Conservation (phyloP, 495 filamentous ascomycete genomes). For the Chaetomium tenue region DNA sequence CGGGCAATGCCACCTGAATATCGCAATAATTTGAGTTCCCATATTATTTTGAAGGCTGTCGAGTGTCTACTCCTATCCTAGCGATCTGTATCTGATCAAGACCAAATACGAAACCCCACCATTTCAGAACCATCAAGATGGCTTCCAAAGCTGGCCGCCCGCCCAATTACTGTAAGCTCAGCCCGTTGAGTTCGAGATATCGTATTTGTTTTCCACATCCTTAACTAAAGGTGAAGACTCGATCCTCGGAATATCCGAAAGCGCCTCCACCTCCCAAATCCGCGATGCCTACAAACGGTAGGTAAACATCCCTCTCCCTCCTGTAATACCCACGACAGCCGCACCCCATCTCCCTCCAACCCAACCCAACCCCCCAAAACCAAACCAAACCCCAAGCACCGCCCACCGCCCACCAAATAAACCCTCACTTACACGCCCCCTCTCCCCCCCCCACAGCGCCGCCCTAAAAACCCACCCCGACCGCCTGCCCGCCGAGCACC, state of each 20-base stretch:
- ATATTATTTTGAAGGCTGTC: not conserved
- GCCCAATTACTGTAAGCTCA: constrained; percentile 53
- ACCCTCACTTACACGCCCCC: constrained; percentile 7
- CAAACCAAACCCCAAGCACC: not conserved
- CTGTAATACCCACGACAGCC: not conserved
- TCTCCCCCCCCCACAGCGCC: constrained; percentile 53
- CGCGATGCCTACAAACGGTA: constrained; percentile 93
- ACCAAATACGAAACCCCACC: not conserved
- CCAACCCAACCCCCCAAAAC: not conserved
- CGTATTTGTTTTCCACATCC: constrained; percentile 9
- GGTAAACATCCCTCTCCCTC: constrained; percentile 43
- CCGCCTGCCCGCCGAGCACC: constrained; percentile 78
- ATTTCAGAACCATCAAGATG: constrained; percentile 36
- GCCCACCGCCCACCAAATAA: too few relatives aligned
- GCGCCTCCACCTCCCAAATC: constrained; percentile 78
- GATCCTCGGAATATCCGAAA: constrained; percentile 69
- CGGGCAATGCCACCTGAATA: not conserved
- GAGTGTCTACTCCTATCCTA: not conserved
- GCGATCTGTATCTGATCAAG: not conserved
- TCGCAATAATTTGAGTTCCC: not conserved
- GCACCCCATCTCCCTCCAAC: not conserved
- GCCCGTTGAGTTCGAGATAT: not conserved
- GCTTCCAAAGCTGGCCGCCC: constrained; percentile 38
- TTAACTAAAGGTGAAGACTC: constrained; percentile 50
- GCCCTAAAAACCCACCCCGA: constrained; percentile 95